Evolutionary conservation across 2,329 filamentous ascomycete genomes (phyloP).

Genomic region (Gnomoniopsis smithogilvyi): DNA sequence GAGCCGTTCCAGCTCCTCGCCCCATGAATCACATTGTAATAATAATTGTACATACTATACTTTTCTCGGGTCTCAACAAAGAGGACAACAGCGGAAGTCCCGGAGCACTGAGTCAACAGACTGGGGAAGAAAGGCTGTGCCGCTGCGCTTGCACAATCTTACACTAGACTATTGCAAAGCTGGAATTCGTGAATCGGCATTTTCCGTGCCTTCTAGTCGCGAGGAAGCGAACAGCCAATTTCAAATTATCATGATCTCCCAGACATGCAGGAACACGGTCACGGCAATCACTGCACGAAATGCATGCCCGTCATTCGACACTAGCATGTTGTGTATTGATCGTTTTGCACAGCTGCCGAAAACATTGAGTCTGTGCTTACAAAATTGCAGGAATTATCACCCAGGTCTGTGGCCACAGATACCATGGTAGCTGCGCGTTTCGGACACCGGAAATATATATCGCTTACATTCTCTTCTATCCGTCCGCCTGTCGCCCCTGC

Average conservation of each 20-base stretch:
- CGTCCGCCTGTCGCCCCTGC: too few species aligned
- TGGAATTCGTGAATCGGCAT: neutral
- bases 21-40: neutral
- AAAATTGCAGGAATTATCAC: too few species aligned
- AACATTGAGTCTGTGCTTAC: too few species aligned
- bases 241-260: conserved; percentile 13
- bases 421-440: too few species aligned
- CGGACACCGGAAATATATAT: too few species aligned
- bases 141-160: neutral
- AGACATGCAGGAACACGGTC: neutral
- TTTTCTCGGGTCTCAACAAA: neutral
- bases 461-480: too few species aligned
- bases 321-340: too few species aligned
- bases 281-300: neutral
- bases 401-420: too few species aligned
- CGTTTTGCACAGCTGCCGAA: too few species aligned
- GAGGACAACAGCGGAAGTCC: neutral
- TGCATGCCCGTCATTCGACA: neutral
- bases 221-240: neutral
- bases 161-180: too few species aligned
- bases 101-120: neutral
- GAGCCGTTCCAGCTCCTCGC: too few species aligned
- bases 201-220: neutral
- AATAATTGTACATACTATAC: neutral
- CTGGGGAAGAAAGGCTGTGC: neutral